These are phyloP conservation scores for Russula earlei DNA, from an alignment of 768 basidiomycete genomes.

Conservation along the genomic window DNA sequence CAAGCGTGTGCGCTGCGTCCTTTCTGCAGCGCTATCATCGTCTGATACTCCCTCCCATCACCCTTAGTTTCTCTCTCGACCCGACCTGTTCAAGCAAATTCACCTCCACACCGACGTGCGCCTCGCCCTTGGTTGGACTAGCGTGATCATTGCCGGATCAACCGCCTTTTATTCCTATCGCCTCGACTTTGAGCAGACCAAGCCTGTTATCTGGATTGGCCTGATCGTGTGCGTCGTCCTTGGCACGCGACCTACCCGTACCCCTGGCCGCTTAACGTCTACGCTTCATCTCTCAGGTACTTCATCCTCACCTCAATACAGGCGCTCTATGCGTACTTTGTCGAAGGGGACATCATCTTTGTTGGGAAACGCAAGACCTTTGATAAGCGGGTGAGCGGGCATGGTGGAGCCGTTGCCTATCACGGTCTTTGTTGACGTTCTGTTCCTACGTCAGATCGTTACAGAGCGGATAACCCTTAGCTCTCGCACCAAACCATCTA, in stretches of 20 bases:
- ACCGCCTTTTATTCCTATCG: conserved; percentile 83
- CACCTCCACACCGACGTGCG: conserved; percentile 85
- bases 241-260: conserved; percentile 6
- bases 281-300: conserved; percentile 42
- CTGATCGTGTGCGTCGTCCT: conserved; percentile 55
- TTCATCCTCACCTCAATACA: conserved; percentile 60
- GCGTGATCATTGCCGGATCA: conserved; percentile 70
- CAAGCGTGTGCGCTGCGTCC: conserved; percentile 50
- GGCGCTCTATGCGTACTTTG: conserved; percentile 74
- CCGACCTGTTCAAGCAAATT: conserved; percentile 77
- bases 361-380: conserved; percentile 86
- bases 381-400: conserved; percentile 61
- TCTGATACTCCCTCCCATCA: background rate
- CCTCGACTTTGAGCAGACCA: conserved; percentile 82
- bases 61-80: conserved; percentile 66
- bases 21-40: background rate
- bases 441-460: conserved; percentile 78
- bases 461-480: conserved; percentile 80
- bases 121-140: conserved; percentile 77
- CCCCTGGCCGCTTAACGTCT: too few species aligned
- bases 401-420: background rate
- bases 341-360: conserved; percentile 79
- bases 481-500: conserved; percentile 54
- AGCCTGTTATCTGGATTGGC: conserved; percentile 69
- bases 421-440: background rate